These are phyloP conservation scores for Groenewaldozyma tartarivorans DNA, from an alignment of 805 yeast genomes.

Conservation along the genomic window DNA sequence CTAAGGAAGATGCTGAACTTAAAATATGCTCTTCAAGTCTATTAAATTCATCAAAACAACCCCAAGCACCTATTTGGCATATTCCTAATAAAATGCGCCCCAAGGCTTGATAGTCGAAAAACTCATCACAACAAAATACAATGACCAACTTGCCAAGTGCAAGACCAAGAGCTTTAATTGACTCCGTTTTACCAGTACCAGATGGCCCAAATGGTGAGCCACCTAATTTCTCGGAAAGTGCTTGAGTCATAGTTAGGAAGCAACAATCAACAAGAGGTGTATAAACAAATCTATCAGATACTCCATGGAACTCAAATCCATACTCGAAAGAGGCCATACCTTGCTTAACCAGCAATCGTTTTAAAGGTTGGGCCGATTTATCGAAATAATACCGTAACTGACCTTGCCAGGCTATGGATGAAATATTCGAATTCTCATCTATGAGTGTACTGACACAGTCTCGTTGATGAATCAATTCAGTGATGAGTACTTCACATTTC, in stretches of 20 bases:
- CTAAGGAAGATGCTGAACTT: constrained; percentile 77
- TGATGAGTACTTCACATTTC: constrained; percentile 50
- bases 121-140: constrained; percentile 87
- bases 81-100: constrained; percentile 70
- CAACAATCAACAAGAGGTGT: constrained; percentile 64
- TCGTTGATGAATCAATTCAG: constrained; percentile 56
- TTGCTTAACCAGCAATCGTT: constrained; percentile 40
- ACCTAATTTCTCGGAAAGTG: constrained; percentile 66
- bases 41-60: constrained; percentile 93
- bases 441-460: constrained; percentile 28
- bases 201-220: constrained; percentile 94
- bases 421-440: constrained; percentile 7
- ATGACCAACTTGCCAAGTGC: constrained; percentile 71
- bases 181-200: constrained; percentile 94
- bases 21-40: constrained; percentile 60
- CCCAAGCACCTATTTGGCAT: constrained; percentile 83
- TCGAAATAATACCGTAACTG: constrained; percentile 43
- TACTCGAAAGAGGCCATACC: constrained; percentile 45
- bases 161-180: constrained; percentile 75
- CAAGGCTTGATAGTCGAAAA: constrained; percentile 73
- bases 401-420: constrained; percentile 35
- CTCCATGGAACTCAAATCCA: constrained; percentile 78
- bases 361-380: constrained; percentile 22
- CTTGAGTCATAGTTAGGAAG: constrained; percentile 61
- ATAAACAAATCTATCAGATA: constrained; percentile 59